phyloP scores from a whole-genome alignment of 371 early-diverging fungal genomes.

The Haplosporangium sp. region DNA sequence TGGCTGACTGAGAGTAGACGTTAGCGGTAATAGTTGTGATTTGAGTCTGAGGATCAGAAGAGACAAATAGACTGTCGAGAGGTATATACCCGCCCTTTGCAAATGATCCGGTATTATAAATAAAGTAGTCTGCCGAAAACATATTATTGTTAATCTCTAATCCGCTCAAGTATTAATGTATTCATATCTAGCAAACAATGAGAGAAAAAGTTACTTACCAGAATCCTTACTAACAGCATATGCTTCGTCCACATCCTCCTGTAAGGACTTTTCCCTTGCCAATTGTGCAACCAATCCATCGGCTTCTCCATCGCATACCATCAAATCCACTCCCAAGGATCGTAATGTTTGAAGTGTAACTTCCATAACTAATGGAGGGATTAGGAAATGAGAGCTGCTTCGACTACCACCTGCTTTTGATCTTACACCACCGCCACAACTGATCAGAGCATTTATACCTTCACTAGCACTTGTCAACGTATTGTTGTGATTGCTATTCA shows the following conservation, averaged over 20 bases:
- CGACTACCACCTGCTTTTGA: slow-evolving; percentile 15
- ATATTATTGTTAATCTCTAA: background rate
- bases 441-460: background rate
- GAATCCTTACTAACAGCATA: slow-evolving; percentile 71
- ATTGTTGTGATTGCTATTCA: background rate
- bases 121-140: slow-evolving; percentile 59
- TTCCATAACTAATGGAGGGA: slow-evolving; percentile 68
- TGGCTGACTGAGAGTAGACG: slow-evolving; percentile 58
- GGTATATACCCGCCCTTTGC: slow-evolving; percentile 65
- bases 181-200: background rate
- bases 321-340: slow-evolving; percentile 48
- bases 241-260: slow-evolving; percentile 43
- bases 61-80: slow-evolving; percentile 58
- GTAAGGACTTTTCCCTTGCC: slow-evolving; percentile 56
- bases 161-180: background rate
- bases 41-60: slow-evolving; percentile 16
- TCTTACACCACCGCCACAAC: background rate
- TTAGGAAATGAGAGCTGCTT: slow-evolving; percentile 56
- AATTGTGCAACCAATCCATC: slow-evolving; percentile 63
- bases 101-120: slow-evolving; percentile 62
- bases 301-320: slow-evolving; percentile 65
- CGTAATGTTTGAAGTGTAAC: slow-evolving; percentile 62
- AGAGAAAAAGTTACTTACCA: slow-evolving; percentile 15
- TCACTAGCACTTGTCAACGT: slow-evolving; percentile 12
- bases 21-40: slow-evolving; percentile 50